Evolutionary conservation across 495 filamentous ascomycete species (phyloP).

Genomic region (Aspergillus incahuasiensis): DNA sequence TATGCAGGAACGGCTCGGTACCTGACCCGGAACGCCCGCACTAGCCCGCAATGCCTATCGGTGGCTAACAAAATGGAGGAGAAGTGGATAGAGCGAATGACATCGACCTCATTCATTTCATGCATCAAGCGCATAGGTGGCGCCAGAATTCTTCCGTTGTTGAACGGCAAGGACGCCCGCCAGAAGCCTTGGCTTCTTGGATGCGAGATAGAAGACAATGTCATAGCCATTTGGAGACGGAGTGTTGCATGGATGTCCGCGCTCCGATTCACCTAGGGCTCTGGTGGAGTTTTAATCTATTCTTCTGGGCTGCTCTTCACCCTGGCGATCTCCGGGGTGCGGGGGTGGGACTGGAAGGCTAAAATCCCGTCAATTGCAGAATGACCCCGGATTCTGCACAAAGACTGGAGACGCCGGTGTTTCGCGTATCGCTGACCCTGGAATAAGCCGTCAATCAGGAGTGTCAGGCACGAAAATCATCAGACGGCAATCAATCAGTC

Average conservation of each 20-base stretch:
- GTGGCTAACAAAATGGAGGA: neutral
- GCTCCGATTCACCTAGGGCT: conserved; percentile 17
- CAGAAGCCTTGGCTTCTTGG: neutral
- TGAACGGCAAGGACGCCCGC: neutral
- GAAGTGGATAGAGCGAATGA: neutral
- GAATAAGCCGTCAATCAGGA: neutral
- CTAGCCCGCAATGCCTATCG: neutral
- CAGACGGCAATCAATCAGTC: neutral
- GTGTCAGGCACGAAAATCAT: neutral
- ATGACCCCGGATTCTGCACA: neutral
- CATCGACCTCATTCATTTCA: conserved; percentile 5
- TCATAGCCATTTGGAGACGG: conserved; percentile 13
- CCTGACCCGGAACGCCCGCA: neutral
- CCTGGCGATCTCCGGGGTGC: conserved; percentile 20
- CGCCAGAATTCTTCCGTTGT: neutral
- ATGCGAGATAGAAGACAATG: neutral
- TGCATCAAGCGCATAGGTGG: neutral
- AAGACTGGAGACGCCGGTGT: neutral
- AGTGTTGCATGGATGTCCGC: conserved; percentile 15
- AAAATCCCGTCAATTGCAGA: conserved; percentile 16
- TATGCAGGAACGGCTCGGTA: neutral
- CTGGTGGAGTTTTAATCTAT: conserved; percentile 19
- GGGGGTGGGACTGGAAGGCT: conserved; percentile 10
- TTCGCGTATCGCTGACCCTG: neutral
- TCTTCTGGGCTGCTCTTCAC: conserved; percentile 14